Evolutionary conservation across 192 early-diverging fungal species (phyloP), one percentile per base, ranked within the genome.

Genomic region (Backusella liffmaniae): DNA sequence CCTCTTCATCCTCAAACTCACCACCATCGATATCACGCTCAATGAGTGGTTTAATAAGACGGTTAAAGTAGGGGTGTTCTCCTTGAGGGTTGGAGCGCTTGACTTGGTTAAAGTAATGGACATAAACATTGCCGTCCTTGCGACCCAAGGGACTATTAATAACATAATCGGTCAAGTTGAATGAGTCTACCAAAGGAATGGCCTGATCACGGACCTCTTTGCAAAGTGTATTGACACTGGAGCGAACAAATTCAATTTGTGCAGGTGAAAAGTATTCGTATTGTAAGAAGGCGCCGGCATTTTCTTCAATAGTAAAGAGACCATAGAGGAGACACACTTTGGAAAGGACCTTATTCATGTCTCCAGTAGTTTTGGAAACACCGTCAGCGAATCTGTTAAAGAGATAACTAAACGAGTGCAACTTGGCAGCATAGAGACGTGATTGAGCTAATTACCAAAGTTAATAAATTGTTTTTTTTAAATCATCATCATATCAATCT

Each of bases 71-170:
- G 66, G 91, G 87, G 34, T 93, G 88, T 29, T 89, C 86, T 56
- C 80, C 78, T 23, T 84, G 79, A 62, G 93, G 92, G 85, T 96
- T 93, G 77, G 91, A 91, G 73, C 83, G 79, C 72, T 91, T 92
- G 62, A 97, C 94, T 34, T 91, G 86, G 71, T 90, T 89, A 88
- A 95, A 96, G 92, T 97, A 97, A 74, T 91, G 86, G 51, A 88
- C 91, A 80, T 94, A 96, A 16, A 95, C 90, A 78, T 96, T 88
- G 73, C 96, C 96, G 66, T 96, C 95, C 77, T 87, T 90, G 44
- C 92, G 87, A 49, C 96, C 96, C 34, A 97, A 80, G 26, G 96
- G 96, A 66, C 94, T 94, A 86, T 94, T 96, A 78, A 97, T 84
- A 36, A 97, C 90, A 80, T 93, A 96, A 81, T 97, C 96, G 9